Percentiles rank a stretch among this genome's conserved stretches.
These are phyloP conservation scores for Ocimum tenuiflorum DNA, from an alignment of 257 asterid species.

Conservation along the genomic window DNA sequence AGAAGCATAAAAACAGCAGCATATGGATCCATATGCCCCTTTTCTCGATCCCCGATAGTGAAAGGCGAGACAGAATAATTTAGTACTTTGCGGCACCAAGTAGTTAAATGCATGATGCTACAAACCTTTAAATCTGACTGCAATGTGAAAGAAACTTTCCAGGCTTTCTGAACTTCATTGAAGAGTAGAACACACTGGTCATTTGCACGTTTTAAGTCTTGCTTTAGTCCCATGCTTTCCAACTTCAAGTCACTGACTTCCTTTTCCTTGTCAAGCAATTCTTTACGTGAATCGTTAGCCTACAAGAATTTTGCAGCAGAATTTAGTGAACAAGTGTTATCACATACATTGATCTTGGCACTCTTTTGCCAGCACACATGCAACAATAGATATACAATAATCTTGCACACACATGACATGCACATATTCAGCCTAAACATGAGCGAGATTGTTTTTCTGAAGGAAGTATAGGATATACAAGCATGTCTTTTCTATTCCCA, in stretches of 20 bases:
- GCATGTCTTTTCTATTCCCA: constrained; percentile 5
- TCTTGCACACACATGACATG: neutral
- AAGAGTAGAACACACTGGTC: constrained; percentile 88
- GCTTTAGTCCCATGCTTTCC: constrained; percentile 53
- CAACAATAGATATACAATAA: constrained; percentile 16
- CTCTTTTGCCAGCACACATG: constrained; percentile 1
- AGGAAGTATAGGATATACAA: neutral
- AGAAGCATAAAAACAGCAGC: constrained; percentile 7
- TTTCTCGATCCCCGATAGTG: constrained; percentile 4
- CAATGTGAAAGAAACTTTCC: constrained; percentile 88
- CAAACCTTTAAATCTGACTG: constrained; percentile 94
- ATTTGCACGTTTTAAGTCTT: constrained; percentile 67
- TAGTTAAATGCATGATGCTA: constrained; percentile 7
- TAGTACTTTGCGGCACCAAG: constrained; percentile 2
- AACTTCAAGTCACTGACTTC: constrained; percentile 64
- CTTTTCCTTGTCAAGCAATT: constrained; percentile 79
- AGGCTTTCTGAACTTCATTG: constrained; percentile 97
- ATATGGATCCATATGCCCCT: neutral
- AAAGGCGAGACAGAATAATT: constrained; percentile 11
- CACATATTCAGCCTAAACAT: neutral
- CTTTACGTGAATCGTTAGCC: constrained; percentile 97
- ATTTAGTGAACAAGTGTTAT: constrained; percentile 10
- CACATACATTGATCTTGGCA: constrained; percentile 3
- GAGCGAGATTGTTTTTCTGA: constrained; percentile 5
- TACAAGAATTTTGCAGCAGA: constrained; percentile 28